Percentiles rank a stretch among this genome's conserved stretches.
Evolutionary conservation across 192 early-diverging fungal species (phyloP).

Genomic region (Dimargaris verticillata): DNA sequence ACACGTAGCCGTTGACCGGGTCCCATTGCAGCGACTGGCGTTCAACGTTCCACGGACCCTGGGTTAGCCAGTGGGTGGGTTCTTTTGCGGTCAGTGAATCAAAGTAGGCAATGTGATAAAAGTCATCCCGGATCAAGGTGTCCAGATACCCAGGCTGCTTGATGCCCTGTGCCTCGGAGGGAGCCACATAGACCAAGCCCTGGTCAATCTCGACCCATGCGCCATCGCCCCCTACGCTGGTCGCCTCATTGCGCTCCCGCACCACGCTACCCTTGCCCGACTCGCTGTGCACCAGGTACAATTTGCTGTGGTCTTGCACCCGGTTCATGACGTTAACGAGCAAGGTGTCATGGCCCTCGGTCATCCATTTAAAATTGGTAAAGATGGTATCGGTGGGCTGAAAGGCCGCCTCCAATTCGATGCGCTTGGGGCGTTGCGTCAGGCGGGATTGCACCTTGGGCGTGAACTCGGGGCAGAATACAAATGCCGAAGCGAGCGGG

Average conservation of each 20-base stretch:
- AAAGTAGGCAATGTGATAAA: slow-evolving; percentile 51
- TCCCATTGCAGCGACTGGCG: slow-evolving; percentile 25
- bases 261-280: slow-evolving; percentile 26
- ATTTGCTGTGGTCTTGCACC: slow-evolving; percentile 64
- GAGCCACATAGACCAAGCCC: slow-evolving; percentile 20
- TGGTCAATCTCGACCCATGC: slow-evolving; percentile 52
- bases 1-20: slow-evolving; percentile 19
- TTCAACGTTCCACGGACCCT: slow-evolving; percentile 55
- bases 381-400: slow-evolving; percentile 56
- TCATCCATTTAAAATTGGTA: slow-evolving; percentile 71
- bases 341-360: slow-evolving; percentile 35
- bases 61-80: slow-evolving; percentile 40
- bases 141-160: slow-evolving; percentile 40
- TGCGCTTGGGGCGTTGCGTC: slow-evolving; percentile 19
- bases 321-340: slow-evolving; percentile 74
- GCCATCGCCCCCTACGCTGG: slow-evolving; percentile 33
- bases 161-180: slow-evolving; percentile 15
- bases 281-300: slow-evolving; percentile 39
- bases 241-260: slow-evolving; percentile 38
- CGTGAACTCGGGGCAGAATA: slow-evolving; percentile 36
- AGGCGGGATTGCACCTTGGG: slow-evolving; percentile 7
- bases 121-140: slow-evolving; percentile 43
- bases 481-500: slow-evolving; percentile 58
- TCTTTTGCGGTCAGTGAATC: slow-evolving; percentile 26
- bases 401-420: slow-evolving; percentile 23